Evolutionary conservation across 306 rosid genomes (phyloP).

Genomic region (Vicia sativa): DNA sequence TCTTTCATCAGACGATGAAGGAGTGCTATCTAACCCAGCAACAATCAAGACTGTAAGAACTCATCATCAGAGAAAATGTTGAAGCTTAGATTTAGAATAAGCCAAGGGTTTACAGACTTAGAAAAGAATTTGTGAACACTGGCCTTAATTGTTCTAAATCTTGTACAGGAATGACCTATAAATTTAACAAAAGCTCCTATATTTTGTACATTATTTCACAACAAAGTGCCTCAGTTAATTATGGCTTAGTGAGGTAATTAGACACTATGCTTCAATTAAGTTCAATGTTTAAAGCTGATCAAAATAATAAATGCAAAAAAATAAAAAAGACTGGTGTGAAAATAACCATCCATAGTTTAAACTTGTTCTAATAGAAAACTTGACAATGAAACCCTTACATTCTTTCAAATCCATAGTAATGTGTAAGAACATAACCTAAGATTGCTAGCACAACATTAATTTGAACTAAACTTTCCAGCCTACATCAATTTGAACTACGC

Average conservation of each 20-base stretch:
- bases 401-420: conserved; percentile 8
- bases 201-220: not conserved
- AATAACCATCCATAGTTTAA: conserved; percentile 3
- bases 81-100: not conserved
- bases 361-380: not conserved
- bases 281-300: not conserved
- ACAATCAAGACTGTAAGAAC: not conserved
- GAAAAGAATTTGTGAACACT: conserved; percentile 9
- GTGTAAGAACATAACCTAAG: not conserved
- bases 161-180: conserved; percentile 19
- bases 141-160: not conserved
- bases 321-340: not conserved
- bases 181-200: conserved; percentile 11
- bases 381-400: not conserved
- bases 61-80: conserved; percentile 5
- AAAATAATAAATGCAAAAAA: not conserved
- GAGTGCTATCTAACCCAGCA: no score
- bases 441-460: no score
- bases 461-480: no score
- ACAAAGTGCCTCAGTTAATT: not conserved
- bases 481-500: not conserved
- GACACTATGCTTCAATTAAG: not conserved
- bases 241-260: not conserved
- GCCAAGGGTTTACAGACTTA: not conserved
- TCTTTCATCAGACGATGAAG: not conserved